A percentile compares a stretch with the other conserved stretches of the same genome.
phyloP scores from a whole-genome alignment of 2,329 filamentous ascomycete species.

The Cercospora berteroae region DNA sequence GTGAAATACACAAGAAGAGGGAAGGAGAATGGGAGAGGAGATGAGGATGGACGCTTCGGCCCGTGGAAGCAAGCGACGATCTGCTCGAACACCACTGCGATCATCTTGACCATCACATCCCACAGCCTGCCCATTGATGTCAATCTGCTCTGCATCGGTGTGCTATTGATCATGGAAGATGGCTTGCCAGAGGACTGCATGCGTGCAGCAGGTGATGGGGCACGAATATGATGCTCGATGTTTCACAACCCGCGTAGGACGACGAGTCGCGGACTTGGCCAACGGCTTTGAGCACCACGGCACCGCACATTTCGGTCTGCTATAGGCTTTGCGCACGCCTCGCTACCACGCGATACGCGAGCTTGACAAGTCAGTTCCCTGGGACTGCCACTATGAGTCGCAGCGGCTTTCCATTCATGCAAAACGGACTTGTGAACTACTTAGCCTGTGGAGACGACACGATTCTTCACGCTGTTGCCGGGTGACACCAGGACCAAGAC shows the following conservation, averaged over 20 bases:
- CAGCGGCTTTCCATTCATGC: neutral
- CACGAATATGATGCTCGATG: neutral
- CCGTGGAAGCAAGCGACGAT: neutral
- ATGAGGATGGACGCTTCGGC: neutral
- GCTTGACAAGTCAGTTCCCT: constrained; percentile 2
- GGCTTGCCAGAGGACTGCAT: neutral
- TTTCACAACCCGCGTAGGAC: constrained; percentile 4
- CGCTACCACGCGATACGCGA: neutral
- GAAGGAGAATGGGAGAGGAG: neutral
- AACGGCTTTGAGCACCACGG: neutral
- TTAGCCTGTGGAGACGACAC: neutral
- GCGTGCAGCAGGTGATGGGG: neutral
- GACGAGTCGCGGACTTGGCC: neutral
- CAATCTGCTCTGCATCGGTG: neutral
- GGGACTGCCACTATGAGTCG: neutral
- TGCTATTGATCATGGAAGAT: neutral
- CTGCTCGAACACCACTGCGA: neutral
- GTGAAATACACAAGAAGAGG: neutral
- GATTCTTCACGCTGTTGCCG: neutral
- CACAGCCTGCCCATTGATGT: neutral
- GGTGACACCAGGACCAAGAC: neutral
- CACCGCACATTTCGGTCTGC: neutral
- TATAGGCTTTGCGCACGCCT: neutral
- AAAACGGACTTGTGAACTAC: neutral
- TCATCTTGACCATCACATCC: neutral